These are phyloP conservation scores for Aureobasidium lini DNA, from an alignment of 2,329 filamentous ascomycete genomes.

Conservation along the genomic window DNA sequence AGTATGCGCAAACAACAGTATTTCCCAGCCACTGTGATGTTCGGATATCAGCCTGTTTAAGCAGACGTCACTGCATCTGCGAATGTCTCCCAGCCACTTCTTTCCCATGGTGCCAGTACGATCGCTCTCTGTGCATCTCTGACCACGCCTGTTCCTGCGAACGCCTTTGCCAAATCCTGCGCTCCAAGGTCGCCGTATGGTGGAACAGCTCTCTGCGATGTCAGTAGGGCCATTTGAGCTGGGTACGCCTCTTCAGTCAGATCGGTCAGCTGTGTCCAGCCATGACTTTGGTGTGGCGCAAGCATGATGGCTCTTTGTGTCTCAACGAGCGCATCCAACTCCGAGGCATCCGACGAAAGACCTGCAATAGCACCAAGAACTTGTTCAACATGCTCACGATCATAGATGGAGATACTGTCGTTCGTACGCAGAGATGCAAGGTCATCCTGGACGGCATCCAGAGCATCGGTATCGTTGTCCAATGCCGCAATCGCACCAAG, in stretches of 20 bases:
- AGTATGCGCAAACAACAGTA: not conserved
- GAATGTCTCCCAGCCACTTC: conserved; percentile 56
- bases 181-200: conserved; percentile 63
- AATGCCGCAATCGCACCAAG: conserved; percentile 78
- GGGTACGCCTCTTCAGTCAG: conserved; percentile 47
- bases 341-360: conserved; percentile 36
- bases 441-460: conserved; percentile 74
- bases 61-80: conserved; percentile 11
- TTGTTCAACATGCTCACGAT: conserved; percentile 64
- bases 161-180: conserved; percentile 62
- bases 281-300: conserved; percentile 67
- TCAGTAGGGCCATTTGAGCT: conserved; percentile 72
- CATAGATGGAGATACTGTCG: conserved; percentile 52
- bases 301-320: conserved; percentile 70
- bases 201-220: conserved; percentile 67
- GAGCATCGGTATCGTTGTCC: conserved; percentile 68
- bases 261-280: conserved; percentile 70
- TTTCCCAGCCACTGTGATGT: not conserved
- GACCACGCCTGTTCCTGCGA: conserved; percentile 62
- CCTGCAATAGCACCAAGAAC: conserved; percentile 68
- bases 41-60: not conserved
- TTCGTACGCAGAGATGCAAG: conserved; percentile 64
- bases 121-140: conserved; percentile 71
- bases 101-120: conserved; percentile 73
- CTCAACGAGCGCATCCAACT: conserved; percentile 42